Evolutionary conservation across 2,329 filamentous ascomycete genomes (phyloP), one percentile per base, ranked within the genome.

Genomic region (Trichoderma sp.): DNA sequence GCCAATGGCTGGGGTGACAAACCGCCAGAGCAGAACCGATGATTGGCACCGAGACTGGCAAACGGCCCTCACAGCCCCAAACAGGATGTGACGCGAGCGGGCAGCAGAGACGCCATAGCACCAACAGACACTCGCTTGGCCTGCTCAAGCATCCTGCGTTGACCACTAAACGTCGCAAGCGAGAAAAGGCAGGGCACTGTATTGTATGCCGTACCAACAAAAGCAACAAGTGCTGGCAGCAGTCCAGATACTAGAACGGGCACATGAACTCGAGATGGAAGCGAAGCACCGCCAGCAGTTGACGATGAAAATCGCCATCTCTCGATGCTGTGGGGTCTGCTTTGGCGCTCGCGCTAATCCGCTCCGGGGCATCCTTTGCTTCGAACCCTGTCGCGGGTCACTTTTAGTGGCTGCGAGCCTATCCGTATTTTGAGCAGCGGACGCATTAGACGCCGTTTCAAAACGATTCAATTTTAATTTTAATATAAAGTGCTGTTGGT

Each of bases 391-490:
- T 49, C 46, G 46, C 46, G 46, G 46, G 46, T 49, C 46, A 4
- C 10, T 13, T 49, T 24, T 49, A 49, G 46, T 14, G 49, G 49
- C 49, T 52, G 49, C 8, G 24, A 52, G 14, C 52, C 52, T 30
- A 32, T 55, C 52, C 52, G 26, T 16, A 55, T 13, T 28, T 49
- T 49, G 46, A 26, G 13, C 14, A 54, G 18, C 51, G 28, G 59
- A 55, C 18, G 54, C 30, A 16, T 37, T 28, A 58, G 54, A 32
- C 30, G 34, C 54, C 46, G 46, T 13, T 58, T 21, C 54, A 28
- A 55, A 21, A 55, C 32, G 52, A 55, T 30, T 21, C 32, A 37
- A 58, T 58, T n/a, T 58, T 52, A 52, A 52, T 63, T 63, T 63
- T 52, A 52, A 52, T 37, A 63, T 32, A 63, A 43, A 43, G 26